Percentiles rank a stretch among this genome's conserved stretches.
Evolutionary conservation across 345 rosid genomes (phyloP).

Genomic region (Balakata baccata): DNA sequence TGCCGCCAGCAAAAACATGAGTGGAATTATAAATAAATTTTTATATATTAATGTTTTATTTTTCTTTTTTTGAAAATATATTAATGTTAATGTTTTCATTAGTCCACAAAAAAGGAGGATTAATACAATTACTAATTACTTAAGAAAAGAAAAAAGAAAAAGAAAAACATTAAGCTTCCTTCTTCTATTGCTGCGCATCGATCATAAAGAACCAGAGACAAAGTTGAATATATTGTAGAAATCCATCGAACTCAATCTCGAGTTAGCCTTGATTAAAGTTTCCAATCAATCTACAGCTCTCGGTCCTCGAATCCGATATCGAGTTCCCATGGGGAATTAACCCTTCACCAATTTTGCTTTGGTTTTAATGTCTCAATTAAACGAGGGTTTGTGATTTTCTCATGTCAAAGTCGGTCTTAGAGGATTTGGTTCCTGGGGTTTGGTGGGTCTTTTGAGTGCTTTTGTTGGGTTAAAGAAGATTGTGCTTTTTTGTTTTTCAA

Average conservation of each 20-base stretch:
- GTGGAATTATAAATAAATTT: too few species aligned
- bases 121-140: too few species aligned
- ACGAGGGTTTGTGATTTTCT: constrained; percentile 8
- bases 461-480: not conserved
- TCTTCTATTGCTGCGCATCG: too few species aligned
- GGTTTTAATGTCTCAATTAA: not conserved
- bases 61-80: too few species aligned
- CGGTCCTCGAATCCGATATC: constrained; percentile 9
- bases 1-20: too few species aligned
- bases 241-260: not conserved
- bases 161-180: too few species aligned
- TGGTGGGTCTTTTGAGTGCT: constrained; percentile 7
- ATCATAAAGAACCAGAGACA: not conserved
- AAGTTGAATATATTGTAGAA: not conserved
- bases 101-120: too few species aligned
- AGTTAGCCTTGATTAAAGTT: not conserved
- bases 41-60: too few species aligned
- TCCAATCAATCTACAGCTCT: not conserved
- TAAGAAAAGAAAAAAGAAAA: too few species aligned
- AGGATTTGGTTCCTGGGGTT: constrained; percentile 9
- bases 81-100: too few species aligned
- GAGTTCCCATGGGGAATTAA: constrained; percentile 2
- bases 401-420: constrained; percentile 1
- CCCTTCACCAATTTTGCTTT: not conserved
- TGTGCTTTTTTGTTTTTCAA: not conserved